These are phyloP conservation scores for Candida yuanshanica DNA, from an alignment of 805 yeast genomes.

Conservation along the genomic window DNA sequence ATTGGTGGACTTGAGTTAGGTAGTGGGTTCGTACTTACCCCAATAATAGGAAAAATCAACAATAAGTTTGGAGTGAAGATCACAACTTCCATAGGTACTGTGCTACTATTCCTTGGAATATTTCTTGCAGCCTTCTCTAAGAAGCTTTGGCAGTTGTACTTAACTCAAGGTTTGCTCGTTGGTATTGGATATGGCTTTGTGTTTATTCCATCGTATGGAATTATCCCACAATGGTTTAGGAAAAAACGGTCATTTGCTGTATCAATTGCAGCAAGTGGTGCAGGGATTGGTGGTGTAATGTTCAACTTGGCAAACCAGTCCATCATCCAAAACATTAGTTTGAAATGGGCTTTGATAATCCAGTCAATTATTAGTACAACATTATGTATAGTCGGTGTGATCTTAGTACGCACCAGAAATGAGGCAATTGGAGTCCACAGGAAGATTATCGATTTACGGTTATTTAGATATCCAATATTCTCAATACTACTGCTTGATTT, in stretches of 20 bases:
- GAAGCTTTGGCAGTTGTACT: slow-evolving; percentile 55
- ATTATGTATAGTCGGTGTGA: slow-evolving; percentile 28
- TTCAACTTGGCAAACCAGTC: slow-evolving; percentile 33
- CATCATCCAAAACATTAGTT: slow-evolving; percentile 25
- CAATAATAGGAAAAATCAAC: slow-evolving; percentile 32
- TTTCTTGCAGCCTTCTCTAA: slow-evolving; percentile 56
- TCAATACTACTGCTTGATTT: slow-evolving; percentile 37
- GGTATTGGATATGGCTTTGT: slow-evolving; percentile 48
- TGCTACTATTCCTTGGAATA: slow-evolving; percentile 47
- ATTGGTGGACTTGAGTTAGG: slow-evolving; percentile 62
- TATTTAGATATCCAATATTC: slow-evolving; percentile 35
- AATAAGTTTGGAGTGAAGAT: slow-evolving; percentile 33
- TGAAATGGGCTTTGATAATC: slow-evolving; percentile 31
- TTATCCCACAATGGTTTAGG: slow-evolving; percentile 67
- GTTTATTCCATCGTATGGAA: slow-evolving; percentile 50
- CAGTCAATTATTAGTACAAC: slow-evolving; percentile 31
- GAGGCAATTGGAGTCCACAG: slow-evolving; percentile 29
- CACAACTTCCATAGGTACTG: slow-evolving; percentile 43
- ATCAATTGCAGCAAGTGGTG: slow-evolving; percentile 34
- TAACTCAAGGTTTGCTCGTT: slow-evolving; percentile 64
- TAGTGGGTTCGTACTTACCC: slow-evolving; percentile 51
- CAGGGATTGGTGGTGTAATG: slow-evolving; percentile 39
- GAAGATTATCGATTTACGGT: slow-evolving; percentile 35
- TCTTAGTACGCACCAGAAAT: slow-evolving; percentile 33
- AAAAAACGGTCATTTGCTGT: slow-evolving; percentile 47